Base-by-base conservation (phyloP, 75 land plant species). In the Cryptomeria japonica region DNA sequence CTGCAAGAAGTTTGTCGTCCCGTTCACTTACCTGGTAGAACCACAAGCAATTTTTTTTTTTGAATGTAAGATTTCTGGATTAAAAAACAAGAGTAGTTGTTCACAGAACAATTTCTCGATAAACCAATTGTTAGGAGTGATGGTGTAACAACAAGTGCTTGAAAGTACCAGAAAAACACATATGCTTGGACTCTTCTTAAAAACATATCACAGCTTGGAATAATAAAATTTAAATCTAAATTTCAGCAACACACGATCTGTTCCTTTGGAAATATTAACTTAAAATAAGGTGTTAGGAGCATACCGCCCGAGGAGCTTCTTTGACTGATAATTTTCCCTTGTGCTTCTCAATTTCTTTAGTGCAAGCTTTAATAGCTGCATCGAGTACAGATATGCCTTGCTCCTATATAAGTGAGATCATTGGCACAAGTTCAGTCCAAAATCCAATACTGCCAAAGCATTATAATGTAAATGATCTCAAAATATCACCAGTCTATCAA, bases 271-370 rank as follows among this genome's bases (percentile, higher is more conserved):
- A 64, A 36, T 3, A 22, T 46, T 84, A 34, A 88, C 41, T 88
- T 44, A 10, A 32, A 34, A 86, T n/a, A 41, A 34, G 19, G 58
- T 13, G 39, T 51, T 53, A 80, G 64, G 79, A 84, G 91, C 94
- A 92, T 87, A 98, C 99, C 86, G 97, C 99, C 91, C 98, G 94
- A 31, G 99, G 93, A 42, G 93, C 93, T 86, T 95, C 99, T 85
- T 95, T 98, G 73, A 98, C 95, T 19, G 86, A 37, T 72, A 98
- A 94, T 91, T 96, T 98, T 14, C 99, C 99, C 87, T 95, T 95
- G 90, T 98, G 94, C 42, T 88, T 86, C 19, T 96, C 98, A 53
- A 98, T 96, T 82, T 90, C 96, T 88, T 94, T 95, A 13, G 90
- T 89, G 91, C 99, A 98, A 83, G 99, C 97, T 87, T 92, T 88